phyloP scores from a whole-genome alignment of 2,329 filamentous ascomycete genomes.

The Mollisiaceae sp. region DNA sequence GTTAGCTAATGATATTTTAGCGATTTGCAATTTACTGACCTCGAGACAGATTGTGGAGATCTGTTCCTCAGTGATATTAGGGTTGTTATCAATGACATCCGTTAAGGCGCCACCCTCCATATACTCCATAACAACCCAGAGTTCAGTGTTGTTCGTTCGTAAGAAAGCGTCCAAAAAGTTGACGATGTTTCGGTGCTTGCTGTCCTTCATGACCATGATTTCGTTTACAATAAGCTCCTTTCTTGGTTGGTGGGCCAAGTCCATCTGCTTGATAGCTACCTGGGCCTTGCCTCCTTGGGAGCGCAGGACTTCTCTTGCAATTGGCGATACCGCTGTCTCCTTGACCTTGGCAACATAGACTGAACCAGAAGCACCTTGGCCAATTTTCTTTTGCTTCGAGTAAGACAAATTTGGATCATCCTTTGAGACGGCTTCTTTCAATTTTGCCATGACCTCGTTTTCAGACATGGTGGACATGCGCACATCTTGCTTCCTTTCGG shows the following conservation, averaged over 20 bases:
- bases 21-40: constrained; percentile 58
- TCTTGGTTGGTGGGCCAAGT: constrained; percentile 92
- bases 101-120: constrained; percentile 99
- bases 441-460: constrained; percentile 93
- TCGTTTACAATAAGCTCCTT: constrained; percentile 99
- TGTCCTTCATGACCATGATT: constrained; percentile 99
- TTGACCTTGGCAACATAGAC: constrained; percentile 98
- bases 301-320: constrained; percentile 78
- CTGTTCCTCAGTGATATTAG: constrained; percentile 91
- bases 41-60: constrained; percentile 97
- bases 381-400: constrained; percentile 99
- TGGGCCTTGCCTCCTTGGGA: constrained; percentile 82
- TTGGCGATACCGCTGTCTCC: constrained; percentile 79
- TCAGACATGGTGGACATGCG: constrained; percentile 99
- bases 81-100: constrained; percentile 98
- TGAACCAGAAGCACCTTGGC: constrained; percentile 95
- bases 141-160: constrained; percentile 89
- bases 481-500: constrained; percentile 85
- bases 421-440: constrained; percentile 93
- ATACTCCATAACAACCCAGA: constrained; percentile 99
- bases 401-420: constrained; percentile 94
- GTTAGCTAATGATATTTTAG: neutral
- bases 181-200: constrained; percentile 96
- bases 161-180: constrained; percentile 98
- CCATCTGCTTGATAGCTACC: constrained; percentile 99